Evolutionary conservation across 306 rosid genomes (phyloP).

Genomic region (Pyrus communis): DNA sequence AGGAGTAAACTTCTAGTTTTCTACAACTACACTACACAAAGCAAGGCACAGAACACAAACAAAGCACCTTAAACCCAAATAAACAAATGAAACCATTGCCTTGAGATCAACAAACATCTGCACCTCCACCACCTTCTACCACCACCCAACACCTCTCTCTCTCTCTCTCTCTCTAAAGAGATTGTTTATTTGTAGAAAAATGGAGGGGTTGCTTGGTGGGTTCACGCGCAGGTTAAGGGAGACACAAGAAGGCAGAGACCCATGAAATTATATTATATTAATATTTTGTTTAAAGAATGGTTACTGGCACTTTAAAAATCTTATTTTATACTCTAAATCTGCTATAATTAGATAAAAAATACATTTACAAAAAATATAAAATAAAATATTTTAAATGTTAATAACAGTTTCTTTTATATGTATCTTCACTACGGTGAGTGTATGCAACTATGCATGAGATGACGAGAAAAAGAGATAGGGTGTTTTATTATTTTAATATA

Average conservation of each 20-base stretch:
- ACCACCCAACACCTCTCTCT: conserved; percentile 1
- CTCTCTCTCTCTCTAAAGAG: background rate
- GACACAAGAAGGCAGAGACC: background rate
- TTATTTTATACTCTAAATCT: no score
- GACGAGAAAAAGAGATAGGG: background rate
- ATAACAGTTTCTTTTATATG: no score
- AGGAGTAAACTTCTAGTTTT: background rate
- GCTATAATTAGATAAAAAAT: no score
- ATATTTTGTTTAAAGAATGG: no score
- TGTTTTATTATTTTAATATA: conserved; percentile 1
- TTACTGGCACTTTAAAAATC: accelerated
- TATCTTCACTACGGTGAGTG: background rate
- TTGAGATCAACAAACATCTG: conserved; percentile 43
- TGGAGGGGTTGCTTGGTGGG: conserved; percentile 8
- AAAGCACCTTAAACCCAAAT: background rate
- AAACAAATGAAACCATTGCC: conserved; percentile 17
- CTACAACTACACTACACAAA: conserved; percentile 5
- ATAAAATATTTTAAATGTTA: no score
- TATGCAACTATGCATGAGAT: background rate
- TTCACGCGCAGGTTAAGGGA: conserved; percentile 13
- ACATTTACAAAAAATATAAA: no score
- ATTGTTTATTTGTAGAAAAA: conserved; percentile 6
- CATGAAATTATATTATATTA: background rate
- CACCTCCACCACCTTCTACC: conserved; percentile 20
- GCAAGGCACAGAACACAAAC: conserved; percentile 4